Evolutionary conservation across 352 stramenopile species (phyloP), one percentile per base, ranked within the genome.

Genomic region (Phytophthora aleatoria): DNA sequence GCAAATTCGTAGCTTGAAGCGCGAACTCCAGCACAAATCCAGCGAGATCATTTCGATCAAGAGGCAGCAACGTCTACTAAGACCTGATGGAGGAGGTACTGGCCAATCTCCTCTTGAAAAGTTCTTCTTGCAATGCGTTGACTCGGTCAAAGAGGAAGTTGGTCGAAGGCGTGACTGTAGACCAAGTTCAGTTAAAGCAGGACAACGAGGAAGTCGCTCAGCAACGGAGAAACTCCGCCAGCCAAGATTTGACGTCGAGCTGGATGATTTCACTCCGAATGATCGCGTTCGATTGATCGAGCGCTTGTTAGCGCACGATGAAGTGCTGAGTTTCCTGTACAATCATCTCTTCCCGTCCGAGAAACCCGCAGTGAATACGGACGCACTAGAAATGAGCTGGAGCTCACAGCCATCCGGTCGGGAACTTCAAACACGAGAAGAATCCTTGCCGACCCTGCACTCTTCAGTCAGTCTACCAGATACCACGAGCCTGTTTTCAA

Each of bases 111-210:
- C 79, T 13, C 64, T 95, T 20, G 83, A 95, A 54, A 76, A 74
- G 16, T 89, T 95, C 36, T 95, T 96, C 47, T 63, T 93, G 45
- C 73, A 90, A 55, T 95, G 86, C 61, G 66, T 97, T n/a, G 79
- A 95, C 9, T 83, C 85, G 0, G 82, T 96, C 31, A 96, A 95
- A 63, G 77, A 89, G 3, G 85, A 93, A 53, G 83, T 91, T 6
- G 50, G 68, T 50, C 67, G 76, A 56, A 61, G 85, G 57, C 67
- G 76, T 7, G 79, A 67, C 9, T 57, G 50, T 12, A 41, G 53
- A 38, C 30, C 54, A 50, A 51, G 47, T 5, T 51, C 30, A 41
- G 47, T 3, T 30, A 26, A 10, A 28, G 20, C 20, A 20, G 41
- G 28, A 53, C 44, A 58, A 31, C 48, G 68, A 33, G n/a, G 24